A percentile compares a stretch with the other conserved stretches of the same genome.
phyloP scores from a whole-genome alignment of 176 grass and related monocot genomes.

The Triticum dicoccoides region DNA sequence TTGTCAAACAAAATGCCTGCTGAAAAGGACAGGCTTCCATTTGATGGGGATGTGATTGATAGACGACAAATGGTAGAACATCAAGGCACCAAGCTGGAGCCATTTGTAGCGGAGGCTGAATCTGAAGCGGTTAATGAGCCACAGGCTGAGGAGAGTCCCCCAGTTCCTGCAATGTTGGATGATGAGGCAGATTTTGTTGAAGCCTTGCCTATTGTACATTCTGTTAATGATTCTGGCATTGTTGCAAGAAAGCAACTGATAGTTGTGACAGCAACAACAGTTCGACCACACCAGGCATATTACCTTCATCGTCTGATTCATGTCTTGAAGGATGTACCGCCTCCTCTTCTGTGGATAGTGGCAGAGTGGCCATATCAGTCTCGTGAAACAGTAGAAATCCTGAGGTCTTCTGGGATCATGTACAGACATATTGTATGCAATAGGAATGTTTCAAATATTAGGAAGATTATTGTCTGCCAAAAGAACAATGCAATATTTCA shows the following conservation, averaged over 20 bases:
- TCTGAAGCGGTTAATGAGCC: conserved; percentile 26
- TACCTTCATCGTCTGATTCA: conserved; percentile 80
- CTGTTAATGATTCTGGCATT: conserved; percentile 39
- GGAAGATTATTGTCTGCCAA: conserved; percentile 74
- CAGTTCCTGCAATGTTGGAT: conserved; percentile 44
- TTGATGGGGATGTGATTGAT: conserved; percentile 36
- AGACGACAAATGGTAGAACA: conserved; percentile 33
- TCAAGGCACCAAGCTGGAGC: conserved; percentile 29
- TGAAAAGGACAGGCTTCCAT: conserved; percentile 44
- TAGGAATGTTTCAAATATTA: conserved; percentile 63
- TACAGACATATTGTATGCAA: conserved; percentile 91
- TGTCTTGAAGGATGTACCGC: conserved; percentile 56
- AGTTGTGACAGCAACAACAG: conserved; percentile 78
- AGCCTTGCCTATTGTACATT: conserved; percentile 14
- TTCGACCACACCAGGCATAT: conserved; percentile 84
- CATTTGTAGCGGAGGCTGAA: conserved; percentile 37
- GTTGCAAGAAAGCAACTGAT: conserved; percentile 74
- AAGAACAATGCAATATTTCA: conserved; percentile 94
- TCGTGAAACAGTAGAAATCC: conserved; percentile 74
- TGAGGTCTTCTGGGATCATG: conserved; percentile 87
- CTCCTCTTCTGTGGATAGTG: conserved; percentile 89
- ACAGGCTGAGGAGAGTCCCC: conserved; percentile 34
- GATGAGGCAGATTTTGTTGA: conserved; percentile 53
- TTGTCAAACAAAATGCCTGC: conserved; percentile 48
- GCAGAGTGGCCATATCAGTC: conserved; percentile 74